A percentile compares a stretch with the other conserved stretches of the same genome.
These are phyloP conservation scores for Caryopteris hybrid DNA, from an alignment of 305 asterid species.

Conservation along the genomic window DNA sequence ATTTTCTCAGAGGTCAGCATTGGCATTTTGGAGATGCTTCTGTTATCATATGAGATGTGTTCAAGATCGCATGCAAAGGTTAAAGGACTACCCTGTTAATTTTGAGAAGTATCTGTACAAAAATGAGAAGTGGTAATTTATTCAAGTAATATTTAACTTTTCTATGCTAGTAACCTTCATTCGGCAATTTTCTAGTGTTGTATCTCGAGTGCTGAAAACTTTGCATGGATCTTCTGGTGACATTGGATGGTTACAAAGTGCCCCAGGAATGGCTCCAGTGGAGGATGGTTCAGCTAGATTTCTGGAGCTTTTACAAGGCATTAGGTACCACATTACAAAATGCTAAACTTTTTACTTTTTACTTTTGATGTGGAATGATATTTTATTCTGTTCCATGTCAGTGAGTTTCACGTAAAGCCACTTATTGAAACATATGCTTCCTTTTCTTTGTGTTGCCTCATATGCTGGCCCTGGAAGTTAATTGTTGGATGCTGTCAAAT, in stretches of 20 bases:
- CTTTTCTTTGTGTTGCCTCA: background rate
- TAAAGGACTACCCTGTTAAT: slow-evolving; percentile 10
- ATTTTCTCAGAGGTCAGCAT: slow-evolving; percentile 50
- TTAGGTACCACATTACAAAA: slow-evolving; percentile 45
- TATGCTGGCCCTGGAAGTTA: background rate
- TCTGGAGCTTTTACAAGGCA: slow-evolving; percentile 55
- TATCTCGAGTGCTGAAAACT: slow-evolving; percentile 50
- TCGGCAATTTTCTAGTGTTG: slow-evolving; percentile 34
- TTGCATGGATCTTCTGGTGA: slow-evolving; percentile 82
- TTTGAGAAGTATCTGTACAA: background rate
- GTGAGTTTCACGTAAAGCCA: background rate
- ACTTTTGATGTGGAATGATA: background rate
- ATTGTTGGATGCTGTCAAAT: background rate
- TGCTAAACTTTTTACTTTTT: background rate
- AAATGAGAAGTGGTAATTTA: background rate
- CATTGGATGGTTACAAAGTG: slow-evolving; percentile 85
- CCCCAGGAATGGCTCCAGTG: slow-evolving; percentile 68
- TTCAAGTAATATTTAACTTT: slow-evolving; percentile 2
- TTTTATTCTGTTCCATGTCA: background rate
- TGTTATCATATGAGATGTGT: slow-evolving; percentile 42
- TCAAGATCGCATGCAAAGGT: slow-evolving; percentile 52
- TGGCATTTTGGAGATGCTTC: slow-evolving; percentile 46
- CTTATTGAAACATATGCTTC: background rate
- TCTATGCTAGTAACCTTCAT: slow-evolving; percentile 10
- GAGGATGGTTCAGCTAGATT: slow-evolving; percentile 85